Conservation (phyloP, 1,284 basidiomycete genomes). For the Puccinia triticina region DNA sequence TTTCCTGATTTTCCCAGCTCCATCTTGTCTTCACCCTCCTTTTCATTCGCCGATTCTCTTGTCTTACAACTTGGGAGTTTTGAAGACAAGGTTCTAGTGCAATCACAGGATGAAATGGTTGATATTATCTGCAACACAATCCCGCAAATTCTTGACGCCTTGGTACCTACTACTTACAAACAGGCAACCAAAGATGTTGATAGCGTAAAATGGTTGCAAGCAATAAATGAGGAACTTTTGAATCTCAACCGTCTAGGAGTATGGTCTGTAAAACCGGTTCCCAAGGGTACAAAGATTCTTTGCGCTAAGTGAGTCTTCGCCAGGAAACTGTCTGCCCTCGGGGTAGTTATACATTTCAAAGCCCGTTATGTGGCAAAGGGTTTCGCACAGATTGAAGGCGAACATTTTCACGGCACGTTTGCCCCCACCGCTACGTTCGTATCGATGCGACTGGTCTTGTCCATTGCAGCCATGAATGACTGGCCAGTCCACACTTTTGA, state of each 20-base stretch:
- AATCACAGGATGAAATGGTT: not conserved
- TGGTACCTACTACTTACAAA: no score
- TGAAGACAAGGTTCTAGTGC: not conserved
- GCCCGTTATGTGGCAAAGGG: constrained; percentile 7
- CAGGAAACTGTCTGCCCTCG: not conserved
- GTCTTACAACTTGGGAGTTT: not conserved
- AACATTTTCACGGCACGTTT: constrained; percentile 1
- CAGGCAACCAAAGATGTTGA: no score
- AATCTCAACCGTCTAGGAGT: not conserved
- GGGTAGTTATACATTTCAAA: not conserved
- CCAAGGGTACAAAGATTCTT: not conserved
- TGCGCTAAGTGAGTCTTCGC: not conserved
- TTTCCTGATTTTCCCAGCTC: no score
- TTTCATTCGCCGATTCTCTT: not conserved
- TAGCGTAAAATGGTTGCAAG: not conserved
- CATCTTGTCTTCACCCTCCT: no score
- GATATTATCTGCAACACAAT: no score
- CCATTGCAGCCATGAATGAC: not conserved
- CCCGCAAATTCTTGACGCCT: no score
- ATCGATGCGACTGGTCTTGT: not conserved
- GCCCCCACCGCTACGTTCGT: constrained; percentile 16
- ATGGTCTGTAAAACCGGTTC: not conserved
- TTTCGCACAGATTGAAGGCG: not conserved
- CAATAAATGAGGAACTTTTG: not conserved
- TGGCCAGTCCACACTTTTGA: constrained; percentile 23